These are phyloP conservation scores for Fusarium veterinarium DNA, from an alignment of 2,329 filamentous ascomycete genomes.

Conservation along the genomic window DNA sequence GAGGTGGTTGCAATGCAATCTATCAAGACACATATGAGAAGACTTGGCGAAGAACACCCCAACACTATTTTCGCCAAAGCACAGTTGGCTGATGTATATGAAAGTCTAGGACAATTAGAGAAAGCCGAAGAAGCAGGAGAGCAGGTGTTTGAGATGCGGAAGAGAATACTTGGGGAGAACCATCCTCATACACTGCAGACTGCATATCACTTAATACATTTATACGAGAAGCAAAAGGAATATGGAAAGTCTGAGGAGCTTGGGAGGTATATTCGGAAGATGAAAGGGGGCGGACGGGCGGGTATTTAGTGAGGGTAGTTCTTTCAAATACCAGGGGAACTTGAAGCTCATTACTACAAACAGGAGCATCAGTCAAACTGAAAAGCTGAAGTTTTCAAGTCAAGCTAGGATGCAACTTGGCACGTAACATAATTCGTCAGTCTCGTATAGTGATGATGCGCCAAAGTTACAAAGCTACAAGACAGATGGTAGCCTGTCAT, in stretches of 20 bases:
- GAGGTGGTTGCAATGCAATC: accelerated
- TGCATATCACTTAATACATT: no score
- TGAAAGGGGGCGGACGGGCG: no score
- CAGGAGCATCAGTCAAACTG: accelerated
- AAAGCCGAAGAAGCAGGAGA: background rate
- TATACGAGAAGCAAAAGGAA: background rate
- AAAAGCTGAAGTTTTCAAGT: no score
- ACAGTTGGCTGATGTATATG: accelerated
- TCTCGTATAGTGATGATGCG: accelerated
- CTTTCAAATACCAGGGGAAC: no score
- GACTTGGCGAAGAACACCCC: accelerated
- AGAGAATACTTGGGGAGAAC: accelerated
- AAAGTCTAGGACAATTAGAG: accelerated
- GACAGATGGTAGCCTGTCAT: accelerated
- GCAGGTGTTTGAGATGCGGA: accelerated
- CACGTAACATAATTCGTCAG: accelerated
- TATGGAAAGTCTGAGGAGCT: background rate
- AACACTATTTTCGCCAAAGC: accelerated
- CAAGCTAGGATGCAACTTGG: accelerated
- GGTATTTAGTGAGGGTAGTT: no score
- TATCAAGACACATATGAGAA: accelerated
- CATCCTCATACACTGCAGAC: no score
- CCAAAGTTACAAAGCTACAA: background rate
- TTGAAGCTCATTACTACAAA: no score
- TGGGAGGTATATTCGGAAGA: no score